Conservation (phyloP, 768 basidiomycete genomes). For the Atractiella rhizophila region DNA sequence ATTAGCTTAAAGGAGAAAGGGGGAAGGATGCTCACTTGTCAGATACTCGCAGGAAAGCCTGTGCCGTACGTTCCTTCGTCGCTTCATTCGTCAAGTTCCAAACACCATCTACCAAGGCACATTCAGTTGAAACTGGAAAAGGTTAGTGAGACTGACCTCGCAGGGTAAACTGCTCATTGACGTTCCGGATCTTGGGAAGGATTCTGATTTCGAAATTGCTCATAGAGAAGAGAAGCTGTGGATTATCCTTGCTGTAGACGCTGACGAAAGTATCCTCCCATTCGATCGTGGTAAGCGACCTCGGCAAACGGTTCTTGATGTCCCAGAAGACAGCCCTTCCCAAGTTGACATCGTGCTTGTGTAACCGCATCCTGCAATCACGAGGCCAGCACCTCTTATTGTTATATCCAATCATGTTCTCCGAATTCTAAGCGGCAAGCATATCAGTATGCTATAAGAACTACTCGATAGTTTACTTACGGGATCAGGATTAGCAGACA, state of each 20-base stretch:
- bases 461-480: conserved; percentile 21
- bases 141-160: conserved; percentile 30
- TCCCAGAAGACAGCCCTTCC: conserved; percentile 99
- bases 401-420: conserved; percentile 97
- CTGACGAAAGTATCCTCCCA: conserved; percentile 61
- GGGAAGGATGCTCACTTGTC: conserved; percentile 35
- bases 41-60: conserved; percentile 90
- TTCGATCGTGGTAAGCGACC: conserved; percentile 90
- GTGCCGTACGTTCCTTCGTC: conserved; percentile 88
- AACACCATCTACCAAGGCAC: conserved; percentile 7
- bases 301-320: conserved; percentile 82
- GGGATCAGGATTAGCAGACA: conserved; percentile 90
- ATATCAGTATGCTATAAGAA: neutral
- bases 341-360: conserved; percentile 97
- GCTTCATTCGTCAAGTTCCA: conserved; percentile 77
- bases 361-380: conserved; percentile 94
- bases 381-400: conserved; percentile 99
- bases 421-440: conserved; percentile 19
- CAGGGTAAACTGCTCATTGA: conserved; percentile 92
- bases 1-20: neutral
- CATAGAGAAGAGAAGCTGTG: conserved; percentile 93
- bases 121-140: neutral
- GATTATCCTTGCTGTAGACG: conserved; percentile 92
- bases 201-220: conserved; percentile 97
- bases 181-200: conserved; percentile 78